Evolutionary conservation across 306 rosid species (phyloP), one percentile per base, ranked within the genome.

Genomic region (Prunus padus): DNA sequence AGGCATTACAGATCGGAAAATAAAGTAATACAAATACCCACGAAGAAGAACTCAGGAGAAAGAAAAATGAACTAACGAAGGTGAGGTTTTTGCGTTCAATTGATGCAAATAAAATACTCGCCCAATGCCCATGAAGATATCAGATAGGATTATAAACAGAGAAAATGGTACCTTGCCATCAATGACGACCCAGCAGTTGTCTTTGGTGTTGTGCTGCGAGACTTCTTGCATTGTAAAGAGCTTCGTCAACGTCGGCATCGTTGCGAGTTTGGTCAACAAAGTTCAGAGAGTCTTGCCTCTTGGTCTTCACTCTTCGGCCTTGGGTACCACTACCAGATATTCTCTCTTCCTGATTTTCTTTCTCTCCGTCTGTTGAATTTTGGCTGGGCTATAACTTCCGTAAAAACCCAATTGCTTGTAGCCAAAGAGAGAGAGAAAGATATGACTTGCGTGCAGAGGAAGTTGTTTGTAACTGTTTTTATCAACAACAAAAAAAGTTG

Each of bases 171-270:
- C 98, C 96, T 89, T 93, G 86, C 93, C 97, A 16, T 89, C 81
- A 73, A 93, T 76, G 77, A 93, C 83, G 64, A 91, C 81, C 98
- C 98, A 91, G 81, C 98, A 93, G 82, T 93, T 97, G 18, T 87
- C 91, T 72, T 84, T 87, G 81, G 92, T 65, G 83, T 54, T 88
- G 80, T 93, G 98, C 22, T 69, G 71, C 8, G 96, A 83, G 59
- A 85, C 86, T 76, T 93, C 98, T 83, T 83, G 74, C 76, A 86
- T 83, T 51, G 96, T 51, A 74, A 75, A 85, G 69, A 89, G 89
- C 79, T 87, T 86, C 44, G 87, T 33, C 19, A 93, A 66, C 31
- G 81, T 88, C 75, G 97, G 89, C 98, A 93, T 92, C 65, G 42
- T 67, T 50, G 65, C 13, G 65, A n/a, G 22, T 18, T 54, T 0